Base-by-base conservation (phyloP, 192 early-diverging fungal species). In the Phycomyces nitens region DNA sequence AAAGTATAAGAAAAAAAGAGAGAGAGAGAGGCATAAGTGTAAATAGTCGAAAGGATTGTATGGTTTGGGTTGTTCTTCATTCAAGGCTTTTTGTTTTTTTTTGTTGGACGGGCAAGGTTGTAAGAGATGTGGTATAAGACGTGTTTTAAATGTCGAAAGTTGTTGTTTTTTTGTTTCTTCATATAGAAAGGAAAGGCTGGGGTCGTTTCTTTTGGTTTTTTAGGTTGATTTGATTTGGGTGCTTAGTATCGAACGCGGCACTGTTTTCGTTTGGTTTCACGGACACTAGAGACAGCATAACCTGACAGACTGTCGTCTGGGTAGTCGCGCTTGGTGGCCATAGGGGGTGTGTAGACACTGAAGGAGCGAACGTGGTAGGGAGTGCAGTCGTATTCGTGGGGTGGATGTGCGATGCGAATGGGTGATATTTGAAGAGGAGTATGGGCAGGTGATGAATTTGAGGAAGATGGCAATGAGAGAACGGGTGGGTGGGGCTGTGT, bases 361-460 rank as follows among this genome's bases (percentile, higher is more conserved):
- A 47, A 47, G 44, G 44, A 47, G 44, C 44, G 18, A 11, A 47
- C 11, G 44, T 47, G 44, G 44, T n/a, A 11, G 12, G 2, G 44
- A 47, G 2, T n/a, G 11, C 12, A 34, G 7, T 34, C 29, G 29
- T 34, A 34, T 5, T 34, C 29, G 29, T 34, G 29, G 29, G 44
- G 44, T 14, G 12, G 44, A 11, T 47, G 15, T 47, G 12, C 44
- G 15, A 47, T 47, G 44, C 44, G 44, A 47, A 47, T 41, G 34
- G 68, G 68, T n/a, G 68, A 69, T 8, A 69, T 63, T 52, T 63
- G 60, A 14, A 60, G 56, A 21, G 68, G 68, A 9, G 68, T 69
- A 27, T 69, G 68, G 20, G 61, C 29, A 47, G 68, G 68, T 47
- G 68, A 69, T 9, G 68, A 69, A 43, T 69, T 44, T 23, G n/a